phyloP scores from a whole-genome alignment of 306 rosid species.

The Sphenostylis stenocarpa region DNA sequence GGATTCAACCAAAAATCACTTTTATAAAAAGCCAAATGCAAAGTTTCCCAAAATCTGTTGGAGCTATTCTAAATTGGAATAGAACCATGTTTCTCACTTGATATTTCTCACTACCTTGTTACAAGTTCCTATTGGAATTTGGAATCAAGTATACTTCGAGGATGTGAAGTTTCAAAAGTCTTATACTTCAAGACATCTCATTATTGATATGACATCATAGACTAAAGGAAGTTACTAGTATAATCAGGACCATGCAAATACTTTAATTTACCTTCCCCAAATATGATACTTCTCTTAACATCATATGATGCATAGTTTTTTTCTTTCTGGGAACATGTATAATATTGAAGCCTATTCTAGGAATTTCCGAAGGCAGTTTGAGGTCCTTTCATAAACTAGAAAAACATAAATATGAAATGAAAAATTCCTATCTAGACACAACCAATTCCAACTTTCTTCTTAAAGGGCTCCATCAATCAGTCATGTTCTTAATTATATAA shows the following conservation, averaged over 20 bases:
- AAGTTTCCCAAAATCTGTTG: neutral
- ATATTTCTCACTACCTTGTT: no score
- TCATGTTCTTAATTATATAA: conserved; percentile 18
- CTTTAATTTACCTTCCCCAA: neutral
- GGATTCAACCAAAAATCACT: neutral
- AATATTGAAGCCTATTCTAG: conserved; percentile 36
- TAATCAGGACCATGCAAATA: neutral
- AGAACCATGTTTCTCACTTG: neutral
- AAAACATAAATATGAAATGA: conserved; percentile 32
- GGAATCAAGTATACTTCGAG: conserved; percentile 13
- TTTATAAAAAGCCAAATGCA: neutral
- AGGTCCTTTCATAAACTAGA: conserved; percentile 24
- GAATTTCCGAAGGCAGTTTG: conserved; percentile 33
- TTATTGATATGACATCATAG: conserved; percentile 37
- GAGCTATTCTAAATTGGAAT: neutral
- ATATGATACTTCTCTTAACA: neutral
- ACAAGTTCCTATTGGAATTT: neutral
- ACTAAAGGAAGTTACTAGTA: conserved; percentile 22
- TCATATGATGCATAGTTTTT: neutral
- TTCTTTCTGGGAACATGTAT: conserved; percentile 16
- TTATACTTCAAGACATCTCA: neutral
- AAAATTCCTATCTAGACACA: conserved; percentile 23
- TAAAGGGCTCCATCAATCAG: conserved; percentile 11
- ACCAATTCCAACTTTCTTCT: conserved; percentile 34
- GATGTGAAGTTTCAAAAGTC: neutral